Base-by-base conservation (phyloP, 2,329 filamentous ascomycete species). In the Clarireedia paspali region DNA sequence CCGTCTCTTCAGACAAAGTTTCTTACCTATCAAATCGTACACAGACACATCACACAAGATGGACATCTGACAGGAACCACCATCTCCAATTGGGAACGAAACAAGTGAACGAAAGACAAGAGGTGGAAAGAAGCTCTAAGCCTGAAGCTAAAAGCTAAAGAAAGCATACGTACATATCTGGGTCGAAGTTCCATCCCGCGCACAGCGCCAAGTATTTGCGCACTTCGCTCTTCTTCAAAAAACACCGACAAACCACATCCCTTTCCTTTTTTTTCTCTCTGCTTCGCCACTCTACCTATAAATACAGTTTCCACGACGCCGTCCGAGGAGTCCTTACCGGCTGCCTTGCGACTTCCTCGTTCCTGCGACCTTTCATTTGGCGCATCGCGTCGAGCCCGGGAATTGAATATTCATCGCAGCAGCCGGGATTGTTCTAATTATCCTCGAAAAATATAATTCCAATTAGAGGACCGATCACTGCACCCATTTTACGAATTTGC, bases 321-420 rank as follows among this genome's bases (percentile, higher is more conserved):
- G 26, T 55, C 53, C 47, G 39, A 55, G 47, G 53, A 36, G 38
- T 50, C 38, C 38, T 20, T 23, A n/a, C 23, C 34, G 47, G 46
- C 47, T 45, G 36, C 47, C 53, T 50, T 45, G 47, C 39, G 47
- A 55, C 46, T 50, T 55, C 26, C 47, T 45, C 20, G 30, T 34
- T 30, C 34, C 38, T 55, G 38, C 23, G 36, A 44, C 47, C 38
- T 17, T 15, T 9, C 44, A 26, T 45, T 36, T n/a, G n/a, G 50
- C 50, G 53, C 47, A 55, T 50, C 49, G 20, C 47, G 46, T 50
- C 34, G 15, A 55, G 24, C 36, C 53, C 38, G 53, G 27, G 12
- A 45, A 26, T 26, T 50, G 17, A 14, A 26, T 44, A 40, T 55
- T 50, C 38, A 14, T 49, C 23, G 26, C 30, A 24, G 7, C 30